Conservation (phyloP, 2,329 filamentous ascomycete genomes). For the Rhynchosporium secalis region DNA sequence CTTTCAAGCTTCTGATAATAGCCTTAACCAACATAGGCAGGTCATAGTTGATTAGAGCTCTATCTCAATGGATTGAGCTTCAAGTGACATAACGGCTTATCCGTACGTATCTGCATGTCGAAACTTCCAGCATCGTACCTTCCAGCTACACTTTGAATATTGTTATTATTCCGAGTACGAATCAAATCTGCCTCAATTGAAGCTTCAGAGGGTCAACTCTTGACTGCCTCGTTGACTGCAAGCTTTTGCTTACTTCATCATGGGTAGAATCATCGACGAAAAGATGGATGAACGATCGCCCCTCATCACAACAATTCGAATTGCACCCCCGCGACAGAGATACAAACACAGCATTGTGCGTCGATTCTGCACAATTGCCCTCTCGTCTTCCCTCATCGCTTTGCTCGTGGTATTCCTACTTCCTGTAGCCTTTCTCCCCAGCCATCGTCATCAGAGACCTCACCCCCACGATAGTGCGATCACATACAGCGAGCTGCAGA, state of each 20-base stretch:
- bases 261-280: slow-evolving; percentile 26
- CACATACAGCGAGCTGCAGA: slow-evolving; percentile 52
- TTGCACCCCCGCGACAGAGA: slow-evolving; percentile 53
- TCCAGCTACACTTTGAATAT: not conserved
- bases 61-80: not conserved
- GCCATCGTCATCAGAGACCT: slow-evolving; percentile 38
- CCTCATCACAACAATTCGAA: slow-evolving; percentile 62
- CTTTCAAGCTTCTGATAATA: slow-evolving; percentile 14
- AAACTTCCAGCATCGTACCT: not conserved
- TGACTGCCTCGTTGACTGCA: too few relatives aligned
- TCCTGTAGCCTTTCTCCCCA: slow-evolving; percentile 46
- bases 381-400: slow-evolving; percentile 53
- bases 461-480: slow-evolving; percentile 37
- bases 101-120: not conserved
- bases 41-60: slow-evolving; percentile 16
- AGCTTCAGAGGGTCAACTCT: too few relatives aligned
- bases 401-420: slow-evolving; percentile 46
- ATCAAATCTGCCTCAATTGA: not conserved
- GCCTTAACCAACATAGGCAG: slow-evolving; percentile 21
- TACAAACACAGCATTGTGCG: slow-evolving; percentile 62
- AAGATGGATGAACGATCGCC: slow-evolving; percentile 57
- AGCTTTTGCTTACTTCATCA: slow-evolving; percentile 10
- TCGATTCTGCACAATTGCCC: slow-evolving; percentile 64
- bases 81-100: not conserved
- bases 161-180: not conserved